Evolutionary conservation across 768 basidiomycete genomes (phyloP).

Genomic region (Pleurotus citrinopileatus): DNA sequence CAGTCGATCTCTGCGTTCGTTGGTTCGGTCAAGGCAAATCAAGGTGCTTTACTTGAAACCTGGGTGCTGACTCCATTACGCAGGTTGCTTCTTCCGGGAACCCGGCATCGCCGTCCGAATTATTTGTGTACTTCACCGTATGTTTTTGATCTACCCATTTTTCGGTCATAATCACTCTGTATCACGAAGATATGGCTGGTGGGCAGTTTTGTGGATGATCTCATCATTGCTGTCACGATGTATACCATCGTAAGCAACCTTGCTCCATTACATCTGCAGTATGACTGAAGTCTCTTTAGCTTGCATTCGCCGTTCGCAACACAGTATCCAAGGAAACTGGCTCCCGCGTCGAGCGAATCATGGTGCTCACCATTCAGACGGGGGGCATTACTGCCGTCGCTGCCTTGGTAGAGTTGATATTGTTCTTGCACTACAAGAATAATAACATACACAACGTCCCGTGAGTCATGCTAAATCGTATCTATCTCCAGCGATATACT

Average conservation of each 20-base stretch:
- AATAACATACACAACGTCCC: not conserved
- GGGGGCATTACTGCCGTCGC: not conserved
- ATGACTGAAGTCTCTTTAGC: not conserved
- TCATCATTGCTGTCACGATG: not conserved
- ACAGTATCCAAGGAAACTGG: not conserved
- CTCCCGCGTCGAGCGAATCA: not conserved
- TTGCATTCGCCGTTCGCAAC: not conserved
- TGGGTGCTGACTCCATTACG: not conserved
- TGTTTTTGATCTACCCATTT: not conserved
- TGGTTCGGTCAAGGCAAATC: not conserved
- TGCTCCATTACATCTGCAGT: not conserved
- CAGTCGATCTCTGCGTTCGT: not conserved
- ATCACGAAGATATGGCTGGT: not conserved
- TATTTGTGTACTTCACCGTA: not conserved
- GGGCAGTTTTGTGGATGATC: not conserved
- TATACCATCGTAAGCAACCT: not conserved
- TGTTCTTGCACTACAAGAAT: not conserved
- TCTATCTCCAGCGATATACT: not conserved
- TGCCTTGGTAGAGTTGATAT: not conserved
- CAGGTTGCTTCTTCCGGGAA: not conserved
- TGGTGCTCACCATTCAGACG: not conserved
- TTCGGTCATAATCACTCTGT: not conserved
- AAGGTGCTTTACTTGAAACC: not conserved
- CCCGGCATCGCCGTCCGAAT: not conserved
- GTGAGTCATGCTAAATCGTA: not conserved